phyloP scores from a whole-genome alignment of 192 early-diverging fungal species.

The Coemansia sp. region DNA sequence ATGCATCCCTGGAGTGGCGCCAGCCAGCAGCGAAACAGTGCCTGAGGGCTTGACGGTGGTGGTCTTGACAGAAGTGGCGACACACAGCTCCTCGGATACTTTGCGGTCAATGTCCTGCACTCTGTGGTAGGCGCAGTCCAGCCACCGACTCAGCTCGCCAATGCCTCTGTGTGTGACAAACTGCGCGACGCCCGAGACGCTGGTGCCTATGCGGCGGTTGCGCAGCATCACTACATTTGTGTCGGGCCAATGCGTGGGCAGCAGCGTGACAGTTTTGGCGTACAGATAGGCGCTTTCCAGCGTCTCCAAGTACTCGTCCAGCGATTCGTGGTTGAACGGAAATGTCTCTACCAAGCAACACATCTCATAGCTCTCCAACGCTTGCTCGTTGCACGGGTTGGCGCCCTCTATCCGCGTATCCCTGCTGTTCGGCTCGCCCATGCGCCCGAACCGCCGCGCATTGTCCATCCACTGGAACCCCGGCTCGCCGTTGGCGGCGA shows the following conservation, averaged over 20 bases:
- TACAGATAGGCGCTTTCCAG: slow-evolving; percentile 54
- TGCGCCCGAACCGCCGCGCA: slow-evolving; percentile 40
- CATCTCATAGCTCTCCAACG: slow-evolving; percentile 53
- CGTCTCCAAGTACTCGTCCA: slow-evolving; percentile 53
- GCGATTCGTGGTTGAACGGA: slow-evolving; percentile 33
- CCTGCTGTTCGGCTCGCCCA: slow-evolving; percentile 31
- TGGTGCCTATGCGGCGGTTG: slow-evolving; percentile 56
- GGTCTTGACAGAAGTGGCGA: slow-evolving; percentile 51
- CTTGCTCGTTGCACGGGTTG: slow-evolving; percentile 58
- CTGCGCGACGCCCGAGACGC: slow-evolving; percentile 54
- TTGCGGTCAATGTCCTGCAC: slow-evolving; percentile 28
- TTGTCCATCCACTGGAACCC: slow-evolving; percentile 58
- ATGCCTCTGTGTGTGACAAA: slow-evolving; percentile 41
- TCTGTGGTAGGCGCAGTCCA: slow-evolving; percentile 31
- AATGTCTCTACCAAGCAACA: slow-evolving; percentile 58
- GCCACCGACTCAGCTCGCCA: slow-evolving; percentile 35
- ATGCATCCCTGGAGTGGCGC: slow-evolving; percentile 59
- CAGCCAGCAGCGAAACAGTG: slow-evolving; percentile 54
- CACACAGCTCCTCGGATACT: slow-evolving; percentile 47
- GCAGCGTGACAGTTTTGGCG: slow-evolving; percentile 56
- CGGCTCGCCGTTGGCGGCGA: slow-evolving; percentile 53
- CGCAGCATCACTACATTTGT: slow-evolving; percentile 56
- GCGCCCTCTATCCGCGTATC: slow-evolving; percentile 47
- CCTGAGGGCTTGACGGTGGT: slow-evolving; percentile 57
- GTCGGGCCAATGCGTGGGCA: slow-evolving; percentile 52